Evolutionary conservation across 768 basidiomycete genomes (phyloP).

Genomic region (Thelephora aurantiotincta): DNA sequence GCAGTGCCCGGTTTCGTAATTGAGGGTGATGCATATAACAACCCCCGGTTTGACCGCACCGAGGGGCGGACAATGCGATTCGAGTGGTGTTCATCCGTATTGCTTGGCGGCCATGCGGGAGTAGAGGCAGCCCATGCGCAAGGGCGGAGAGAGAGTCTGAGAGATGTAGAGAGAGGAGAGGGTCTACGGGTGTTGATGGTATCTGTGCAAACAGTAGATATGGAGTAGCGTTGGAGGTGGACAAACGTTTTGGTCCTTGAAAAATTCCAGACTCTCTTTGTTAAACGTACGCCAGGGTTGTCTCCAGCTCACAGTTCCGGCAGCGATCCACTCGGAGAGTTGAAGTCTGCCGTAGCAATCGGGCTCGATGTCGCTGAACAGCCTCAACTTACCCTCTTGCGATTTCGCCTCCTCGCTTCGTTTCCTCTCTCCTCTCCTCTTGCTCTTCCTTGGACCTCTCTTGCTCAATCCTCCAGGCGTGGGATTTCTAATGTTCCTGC

Average conservation of each 20-base stretch:
- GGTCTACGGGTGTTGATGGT: too few relatives aligned
- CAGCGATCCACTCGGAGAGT: slow-evolving; percentile 15
- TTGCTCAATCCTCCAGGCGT: slow-evolving; percentile 13
- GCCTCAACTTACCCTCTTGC: background rate
- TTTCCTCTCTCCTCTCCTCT: slow-evolving; percentile 8
- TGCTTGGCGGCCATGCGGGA: too few relatives aligned
- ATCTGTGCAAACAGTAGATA: background rate
- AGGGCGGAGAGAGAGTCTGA: too few relatives aligned
- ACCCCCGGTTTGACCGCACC: too few relatives aligned
- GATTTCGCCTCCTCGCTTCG: slow-evolving; percentile 6
- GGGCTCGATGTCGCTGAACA: background rate
- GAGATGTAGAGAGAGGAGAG: too few relatives aligned
- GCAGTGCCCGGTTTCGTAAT: too few relatives aligned
- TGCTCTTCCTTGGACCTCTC: slow-evolving; percentile 10
- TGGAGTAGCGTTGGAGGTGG: background rate
- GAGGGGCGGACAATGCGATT: too few relatives aligned
- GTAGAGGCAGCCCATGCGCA: too few relatives aligned
- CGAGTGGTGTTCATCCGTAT: too few relatives aligned
- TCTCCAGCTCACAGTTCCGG: slow-evolving; percentile 15
- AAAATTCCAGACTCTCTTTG: slow-evolving; percentile 12
- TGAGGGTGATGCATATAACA: too few relatives aligned
- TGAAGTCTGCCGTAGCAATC: slow-evolving; percentile 1
- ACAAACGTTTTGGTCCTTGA: slow-evolving; percentile 17
- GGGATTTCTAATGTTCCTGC: slow-evolving; percentile 13
- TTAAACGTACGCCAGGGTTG: slow-evolving; percentile 17